phyloP scores from a whole-genome alignment of 306 rosid genomes.

The Pyrus pyrifolia region DNA sequence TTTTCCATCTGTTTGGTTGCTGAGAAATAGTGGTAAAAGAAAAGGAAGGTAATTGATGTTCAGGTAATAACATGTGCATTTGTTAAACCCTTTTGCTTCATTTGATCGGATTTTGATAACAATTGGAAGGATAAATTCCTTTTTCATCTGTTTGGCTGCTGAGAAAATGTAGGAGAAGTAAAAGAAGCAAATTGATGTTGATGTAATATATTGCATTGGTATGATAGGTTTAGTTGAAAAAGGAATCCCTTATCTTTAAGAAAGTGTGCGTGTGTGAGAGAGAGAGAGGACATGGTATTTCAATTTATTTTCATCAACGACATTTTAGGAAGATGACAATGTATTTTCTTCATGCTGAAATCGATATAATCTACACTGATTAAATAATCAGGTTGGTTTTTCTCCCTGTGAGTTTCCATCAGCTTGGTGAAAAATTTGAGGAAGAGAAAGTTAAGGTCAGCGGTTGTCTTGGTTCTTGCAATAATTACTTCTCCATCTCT shows the following conservation, averaged over 20 bases:
- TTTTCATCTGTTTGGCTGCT: neutral
- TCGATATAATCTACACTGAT: neutral
- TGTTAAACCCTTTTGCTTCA: neutral
- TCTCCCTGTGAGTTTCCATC: neutral
- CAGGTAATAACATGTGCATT: neutral
- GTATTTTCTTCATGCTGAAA: neutral
- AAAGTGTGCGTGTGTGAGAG: too few species aligned
- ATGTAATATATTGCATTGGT: neutral
- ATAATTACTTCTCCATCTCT: neutral
- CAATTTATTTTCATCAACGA: neutral
- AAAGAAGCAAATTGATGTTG: neutral
- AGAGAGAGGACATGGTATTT: neutral
- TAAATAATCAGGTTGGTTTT: neutral
- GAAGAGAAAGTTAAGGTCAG: neutral
- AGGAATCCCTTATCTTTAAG: neutral
- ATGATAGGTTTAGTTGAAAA: constrained; percentile 4
- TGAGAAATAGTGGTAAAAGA: neutral
- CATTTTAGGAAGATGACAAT: neutral
- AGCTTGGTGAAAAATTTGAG: neutral
- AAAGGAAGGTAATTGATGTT: neutral
- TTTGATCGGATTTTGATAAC: neutral
- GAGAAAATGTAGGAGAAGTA: neutral
- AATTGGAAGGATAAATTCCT: neutral
- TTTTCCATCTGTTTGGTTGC: neutral
- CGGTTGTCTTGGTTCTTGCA: neutral